Percentiles rank a stretch among this genome's conserved stretches.
Conservation (phyloP, 768 basidiomycete genomes). For the Sarcomyxa edulis region DNA sequence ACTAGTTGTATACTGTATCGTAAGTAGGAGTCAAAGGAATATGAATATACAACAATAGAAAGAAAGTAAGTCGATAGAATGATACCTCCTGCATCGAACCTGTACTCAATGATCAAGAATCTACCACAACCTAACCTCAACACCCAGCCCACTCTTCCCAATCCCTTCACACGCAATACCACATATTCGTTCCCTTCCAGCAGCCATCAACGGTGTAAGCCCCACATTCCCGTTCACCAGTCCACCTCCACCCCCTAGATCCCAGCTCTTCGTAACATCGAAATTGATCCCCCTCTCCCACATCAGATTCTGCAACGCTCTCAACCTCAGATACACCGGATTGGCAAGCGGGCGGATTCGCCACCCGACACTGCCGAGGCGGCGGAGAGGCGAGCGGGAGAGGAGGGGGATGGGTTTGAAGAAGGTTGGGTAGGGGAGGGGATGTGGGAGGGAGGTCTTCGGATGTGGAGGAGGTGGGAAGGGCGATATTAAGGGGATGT, state of each 20-base stretch:
- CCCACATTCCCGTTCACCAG: too few species aligned
- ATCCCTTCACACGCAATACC: conserved; percentile 58
- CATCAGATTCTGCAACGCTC: conserved; percentile 56
- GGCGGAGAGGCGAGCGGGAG: conserved; percentile 35
- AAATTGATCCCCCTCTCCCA: conserved; percentile 35
- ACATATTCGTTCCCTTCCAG: conserved; percentile 53
- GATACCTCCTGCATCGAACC: too few species aligned
- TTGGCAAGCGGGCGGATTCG: conserved; percentile 58
- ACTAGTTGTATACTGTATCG: too few species aligned
- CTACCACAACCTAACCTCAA: too few species aligned
- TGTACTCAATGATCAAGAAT: too few species aligned
- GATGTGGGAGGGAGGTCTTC: conserved; percentile 27
- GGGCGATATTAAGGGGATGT: too few species aligned
- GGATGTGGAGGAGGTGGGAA: too few species aligned
- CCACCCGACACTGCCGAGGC: conserved; percentile 26
- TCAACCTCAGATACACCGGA: conserved; percentile 51
- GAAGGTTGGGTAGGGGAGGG: conserved; percentile 27
- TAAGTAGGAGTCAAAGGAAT: too few species aligned
- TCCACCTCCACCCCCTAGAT: conserved; percentile 39
- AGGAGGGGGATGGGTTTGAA: conserved; percentile 37
- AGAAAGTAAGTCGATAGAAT: too few species aligned
- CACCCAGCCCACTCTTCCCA: conserved; percentile 39
- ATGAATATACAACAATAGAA: too few species aligned
- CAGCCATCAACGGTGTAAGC: too few species aligned
- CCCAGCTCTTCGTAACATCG: too few species aligned